Percentiles rank a stretch among this genome's conserved stretches.
These are phyloP conservation scores for Erodium maritimum DNA, from an alignment of 345 rosid genomes.

Conservation along the genomic window DNA sequence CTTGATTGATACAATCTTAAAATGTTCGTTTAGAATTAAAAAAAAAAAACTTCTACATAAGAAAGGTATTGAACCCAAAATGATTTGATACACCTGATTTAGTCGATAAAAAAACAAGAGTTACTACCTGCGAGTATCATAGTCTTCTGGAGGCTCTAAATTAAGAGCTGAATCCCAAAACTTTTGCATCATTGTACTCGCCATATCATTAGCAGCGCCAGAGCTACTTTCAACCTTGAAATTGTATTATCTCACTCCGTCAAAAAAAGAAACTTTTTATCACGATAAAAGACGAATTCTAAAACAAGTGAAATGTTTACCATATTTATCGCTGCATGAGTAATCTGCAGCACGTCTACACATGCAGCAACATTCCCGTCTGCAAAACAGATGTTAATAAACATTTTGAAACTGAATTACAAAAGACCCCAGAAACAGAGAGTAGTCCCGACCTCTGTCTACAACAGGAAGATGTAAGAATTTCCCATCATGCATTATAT, in stretches of 20 bases:
- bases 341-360: conserved; percentile 83
- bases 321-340: conserved; percentile 96
- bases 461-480: conserved; percentile 90
- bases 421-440: conserved; percentile 4
- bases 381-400: conserved; percentile 23
- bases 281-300: neutral
- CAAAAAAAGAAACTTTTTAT: neutral
- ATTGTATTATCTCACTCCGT: neutral
- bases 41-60: no score
- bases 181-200: conserved; percentile 97
- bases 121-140: conserved; percentile 70
- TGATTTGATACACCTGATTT: no score
- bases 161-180: conserved; percentile 98
- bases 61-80: no score
- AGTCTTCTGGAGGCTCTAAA: conserved; percentile 81
- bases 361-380: conserved; percentile 76
- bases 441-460: conserved; percentile 45
- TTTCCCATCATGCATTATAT: conserved; percentile 93
- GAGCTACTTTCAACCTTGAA: conserved; percentile 71
- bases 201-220: conserved; percentile 79
- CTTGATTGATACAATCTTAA: no score
- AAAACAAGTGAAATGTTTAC: conserved; percentile 22
- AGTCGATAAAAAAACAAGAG: conserved; percentile 11
- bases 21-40: no score
- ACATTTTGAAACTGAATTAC: neutral